Evolutionary conservation across 805 yeast species (phyloP).

Genomic region (Candida vartiovaarae): DNA sequence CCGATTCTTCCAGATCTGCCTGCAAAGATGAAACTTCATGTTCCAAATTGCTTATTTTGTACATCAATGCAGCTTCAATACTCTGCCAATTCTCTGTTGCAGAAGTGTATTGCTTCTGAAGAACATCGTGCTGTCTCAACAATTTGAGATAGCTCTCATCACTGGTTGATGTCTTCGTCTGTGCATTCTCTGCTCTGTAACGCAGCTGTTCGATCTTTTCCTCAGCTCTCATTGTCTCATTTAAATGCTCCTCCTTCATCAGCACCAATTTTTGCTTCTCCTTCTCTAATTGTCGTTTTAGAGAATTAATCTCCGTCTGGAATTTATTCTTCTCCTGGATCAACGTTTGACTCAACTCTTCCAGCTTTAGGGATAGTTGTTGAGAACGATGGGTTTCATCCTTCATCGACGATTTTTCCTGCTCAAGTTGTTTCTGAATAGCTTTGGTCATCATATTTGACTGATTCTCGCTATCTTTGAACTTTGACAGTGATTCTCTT

Average conservation of each 20-base stretch:
- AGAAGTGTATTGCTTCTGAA: slow-evolving; percentile 66
- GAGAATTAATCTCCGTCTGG: slow-evolving; percentile 23
- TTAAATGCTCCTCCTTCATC: slow-evolving; percentile 17
- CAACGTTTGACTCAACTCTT: slow-evolving; percentile 18
- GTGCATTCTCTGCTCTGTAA: slow-evolving; percentile 46
- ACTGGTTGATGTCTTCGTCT: slow-evolving; percentile 21
- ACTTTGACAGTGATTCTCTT: slow-evolving; percentile 22
- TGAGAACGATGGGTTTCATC: slow-evolving; percentile 16
- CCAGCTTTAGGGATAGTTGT: slow-evolving; percentile 23
- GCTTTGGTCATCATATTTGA: slow-evolving; percentile 19
- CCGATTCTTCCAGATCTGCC: slow-evolving; percentile 20
- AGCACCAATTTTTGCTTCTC: slow-evolving; percentile 28
- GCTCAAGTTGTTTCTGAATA: slow-evolving; percentile 12
- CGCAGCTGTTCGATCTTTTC: slow-evolving; percentile 63
- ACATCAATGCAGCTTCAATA: slow-evolving; percentile 59
- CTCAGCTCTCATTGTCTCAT: slow-evolving; percentile 56
- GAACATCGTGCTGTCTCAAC: slow-evolving; percentile 41
- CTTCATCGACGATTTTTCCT: slow-evolving; percentile 15
- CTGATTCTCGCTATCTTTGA: slow-evolving; percentile 22
- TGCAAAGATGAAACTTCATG: slow-evolving; percentile 35
- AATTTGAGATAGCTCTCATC: slow-evolving; percentile 38
- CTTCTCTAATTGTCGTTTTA: slow-evolving; percentile 27
- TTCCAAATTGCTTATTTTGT: slow-evolving; percentile 39
- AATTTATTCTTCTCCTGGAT: slow-evolving; percentile 17
- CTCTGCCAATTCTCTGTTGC: slow-evolving; percentile 80